Conservation (phyloP, 1,139 yeast species). For the Lodderomyces elongisporus region DNA sequence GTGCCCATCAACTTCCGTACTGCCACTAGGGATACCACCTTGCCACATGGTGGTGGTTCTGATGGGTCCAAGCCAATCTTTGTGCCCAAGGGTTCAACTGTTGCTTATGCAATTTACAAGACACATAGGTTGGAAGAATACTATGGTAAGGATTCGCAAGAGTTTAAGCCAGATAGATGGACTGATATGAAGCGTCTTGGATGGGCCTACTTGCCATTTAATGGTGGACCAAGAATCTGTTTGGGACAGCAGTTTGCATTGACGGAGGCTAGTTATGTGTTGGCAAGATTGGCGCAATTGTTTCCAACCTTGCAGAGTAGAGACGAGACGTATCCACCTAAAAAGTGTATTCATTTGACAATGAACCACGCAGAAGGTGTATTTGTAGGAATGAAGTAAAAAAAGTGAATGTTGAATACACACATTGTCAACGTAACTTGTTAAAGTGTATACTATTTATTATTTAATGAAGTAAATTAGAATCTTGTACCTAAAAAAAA, state of each 20-base stretch:
- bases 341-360: conserved; percentile 28
- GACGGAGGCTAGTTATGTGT: conserved; percentile 49
- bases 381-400: conserved; percentile 15
- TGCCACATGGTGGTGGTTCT: conserved; percentile 49
- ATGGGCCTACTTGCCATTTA: conserved; percentile 55
- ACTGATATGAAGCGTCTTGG: conserved; percentile 32
- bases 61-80: conserved; percentile 40
- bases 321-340: conserved; percentile 29
- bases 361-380: conserved; percentile 24
- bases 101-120: conserved; percentile 39
- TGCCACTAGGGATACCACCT: conserved; percentile 36
- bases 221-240: conserved; percentile 61
- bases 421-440: too few species aligned
- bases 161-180: conserved; percentile 52
- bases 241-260: conserved; percentile 59
- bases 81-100: conserved; percentile 42
- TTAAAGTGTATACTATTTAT: too few species aligned
- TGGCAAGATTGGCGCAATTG: conserved; percentile 41
- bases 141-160: conserved; percentile 47
- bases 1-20: conserved; percentile 51
- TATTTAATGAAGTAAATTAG: too few species aligned
- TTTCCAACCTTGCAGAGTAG: conserved; percentile 27
- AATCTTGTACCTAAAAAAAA: too few species aligned
- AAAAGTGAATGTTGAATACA: not conserved
- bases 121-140: conserved; percentile 41